Conservation (phyloP, 805 yeast genomes). For the Yarrowia bubula region DNA sequence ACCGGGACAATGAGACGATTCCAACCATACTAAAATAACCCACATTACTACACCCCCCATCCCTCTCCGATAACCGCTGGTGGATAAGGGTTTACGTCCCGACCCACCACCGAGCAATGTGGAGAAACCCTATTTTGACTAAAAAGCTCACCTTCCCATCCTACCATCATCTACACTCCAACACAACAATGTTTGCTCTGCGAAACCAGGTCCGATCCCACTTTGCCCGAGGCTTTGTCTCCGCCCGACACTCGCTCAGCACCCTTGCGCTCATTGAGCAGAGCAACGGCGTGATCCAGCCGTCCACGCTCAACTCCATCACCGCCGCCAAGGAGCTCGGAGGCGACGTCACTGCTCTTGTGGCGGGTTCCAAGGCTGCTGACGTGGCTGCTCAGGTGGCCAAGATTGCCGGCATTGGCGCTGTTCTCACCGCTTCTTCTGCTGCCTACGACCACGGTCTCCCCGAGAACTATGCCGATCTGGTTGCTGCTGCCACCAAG, state of each 20-base stretch:
- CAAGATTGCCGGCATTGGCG: constrained; percentile 52
- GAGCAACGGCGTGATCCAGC: constrained; percentile 52
- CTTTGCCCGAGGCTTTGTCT: constrained; percentile 23
- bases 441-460: constrained; percentile 58
- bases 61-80: background rate
- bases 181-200: constrained; percentile 26
- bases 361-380: constrained; percentile 63
- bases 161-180: background rate
- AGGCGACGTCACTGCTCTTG: constrained; percentile 66
- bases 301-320: constrained; percentile 69
- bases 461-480: constrained; percentile 80
- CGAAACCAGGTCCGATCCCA: constrained; percentile 20
- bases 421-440: constrained; percentile 59
- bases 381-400: constrained; percentile 51
- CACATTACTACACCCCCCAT: background rate
- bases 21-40: background rate
- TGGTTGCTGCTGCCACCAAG: constrained; percentile 50
- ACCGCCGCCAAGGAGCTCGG: constrained; percentile 70
- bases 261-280: constrained; percentile 77
- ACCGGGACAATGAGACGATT: too few relatives aligned
- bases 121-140: constrained; percentile 18
- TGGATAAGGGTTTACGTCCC: background rate
- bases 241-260: constrained; percentile 16
- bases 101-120: constrained; percentile 2
- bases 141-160: constrained; percentile 5